Base-by-base conservation (phyloP, 176 grass and related monocot genomes). In the Lolium multiflorum region DNA sequence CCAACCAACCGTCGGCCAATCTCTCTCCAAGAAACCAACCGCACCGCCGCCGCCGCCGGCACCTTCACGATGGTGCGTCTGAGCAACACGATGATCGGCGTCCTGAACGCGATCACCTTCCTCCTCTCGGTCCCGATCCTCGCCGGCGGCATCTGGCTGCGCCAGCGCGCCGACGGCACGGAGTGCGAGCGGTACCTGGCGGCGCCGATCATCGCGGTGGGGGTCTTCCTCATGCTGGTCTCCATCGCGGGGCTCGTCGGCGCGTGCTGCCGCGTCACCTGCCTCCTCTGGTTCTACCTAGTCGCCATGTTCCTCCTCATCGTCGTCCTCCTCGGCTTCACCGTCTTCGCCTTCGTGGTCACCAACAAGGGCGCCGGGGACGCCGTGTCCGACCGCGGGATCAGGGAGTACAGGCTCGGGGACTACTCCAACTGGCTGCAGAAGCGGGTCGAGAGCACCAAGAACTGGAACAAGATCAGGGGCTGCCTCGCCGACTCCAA, bases 401-500 rank as follows among this genome's bases (percentile, higher is more conserved):
- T 85, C 67, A 98, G 88, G 93, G 97, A 98, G 88, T 98, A 98
- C 85, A 68, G 64, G 37, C 93, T 98, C 9, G 97, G 97, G 12
- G 97, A 96, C 56, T 98, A 98, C 83, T 94, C 94, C 15, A 89
- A 88, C 82, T 98, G 97, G 97, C 88, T 98, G 39, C 97, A 96
- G 85, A 92, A 89, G 64, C 21, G 94, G 67, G 90, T 98, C 0
- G 87, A 88, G 76, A 92, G 51, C 83, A 52, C 0, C 71, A 86
- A 85, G 74, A 91, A 92, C 70, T 98, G 97, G 97, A 72, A 76
- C 70, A 89, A 10, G 87, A 93, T 99, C 65, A 88, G 82, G 82
- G 90, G 77, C 22, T 99, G 97, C 90, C 82, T 99, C 37, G 84
- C 83, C 65, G 85, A 93, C 38, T 18, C 79, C 39, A 92, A 99